Base-by-base conservation (phyloP, 169 alveolate genomes). In the Cryptosporidium sp. region DNA sequence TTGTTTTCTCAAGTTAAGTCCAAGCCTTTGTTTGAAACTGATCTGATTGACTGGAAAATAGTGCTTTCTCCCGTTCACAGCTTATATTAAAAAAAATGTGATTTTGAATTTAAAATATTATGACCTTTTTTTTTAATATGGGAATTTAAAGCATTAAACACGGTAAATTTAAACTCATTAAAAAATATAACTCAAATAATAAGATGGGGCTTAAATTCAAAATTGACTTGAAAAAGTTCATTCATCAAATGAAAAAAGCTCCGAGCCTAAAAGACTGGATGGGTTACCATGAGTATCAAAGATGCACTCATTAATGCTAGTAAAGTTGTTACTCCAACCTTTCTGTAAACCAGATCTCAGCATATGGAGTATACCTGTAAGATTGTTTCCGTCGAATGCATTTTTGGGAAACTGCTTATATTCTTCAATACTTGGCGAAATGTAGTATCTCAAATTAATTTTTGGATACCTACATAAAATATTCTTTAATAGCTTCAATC, bases 351-450 rank as follows among this genome's bases (percentile, higher is more conserved):
- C 89, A 6, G 75, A 62, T 80, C 75, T 80, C 50, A 80, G 41
- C 89, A 80, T 80, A 41, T 80, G 29, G 50, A 80, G 67, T n/a
- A 80, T 65, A 16, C 89, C 89, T 7, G 89, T 80, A 23, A 80
- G 43, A 65, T 80, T 80, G 37, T 80, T 80, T 6, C 89, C 89
- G 35, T 80, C 89, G 43, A 80, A 80, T 21, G 89, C 89, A 80
- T 43, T 80, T 18, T 80, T 80, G 14, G 89, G 89, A 26, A 80
- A 80, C 50, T 62, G 65, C 31, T 65, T 39, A 41, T 80, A 80
- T 29, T 80, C 89, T 23, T 80, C 89, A 16, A 61, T 65, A 21
- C 52, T 80, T 12, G 89, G 89, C 0, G 89, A 59, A 8, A 80
- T 61, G 41, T 80, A 80, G 43, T 80, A 80, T 65, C 89, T 59